These are phyloP conservation scores for Maudiozyma turicensis DNA, from an alignment of 805 yeast species.

Conservation along the genomic window DNA sequence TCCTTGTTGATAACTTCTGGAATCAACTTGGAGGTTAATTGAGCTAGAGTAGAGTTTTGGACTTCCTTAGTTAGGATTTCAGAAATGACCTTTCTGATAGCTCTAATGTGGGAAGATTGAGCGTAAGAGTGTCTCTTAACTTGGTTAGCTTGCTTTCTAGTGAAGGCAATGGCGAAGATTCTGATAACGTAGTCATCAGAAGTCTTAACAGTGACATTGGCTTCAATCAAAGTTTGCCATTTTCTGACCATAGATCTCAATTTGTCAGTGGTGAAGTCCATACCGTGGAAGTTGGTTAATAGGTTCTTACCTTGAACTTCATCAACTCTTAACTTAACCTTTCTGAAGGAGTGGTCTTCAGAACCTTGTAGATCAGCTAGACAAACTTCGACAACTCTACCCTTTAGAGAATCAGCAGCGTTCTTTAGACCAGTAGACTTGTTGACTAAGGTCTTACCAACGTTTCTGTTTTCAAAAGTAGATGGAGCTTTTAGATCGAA, in stretches of 20 bases:
- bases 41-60: constrained; percentile 87
- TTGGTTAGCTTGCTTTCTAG: constrained; percentile 95
- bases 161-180: constrained; percentile 95
- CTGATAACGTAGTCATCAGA: constrained; percentile 95
- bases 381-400: constrained; percentile 91
- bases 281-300: constrained; percentile 98
- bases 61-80: constrained; percentile 97
- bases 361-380: constrained; percentile 97
- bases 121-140: constrained; percentile 96
- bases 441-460: constrained; percentile 97
- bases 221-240: constrained; percentile 98
- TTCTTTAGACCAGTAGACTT: constrained; percentile 95
- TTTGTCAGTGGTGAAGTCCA: constrained; percentile 96
- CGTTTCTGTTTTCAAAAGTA: constrained; percentile 95
- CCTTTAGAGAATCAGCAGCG: constrained; percentile 96
- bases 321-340: constrained; percentile 93
- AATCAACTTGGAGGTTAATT: constrained; percentile 91
- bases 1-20: constrained; percentile 98
- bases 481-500: constrained; percentile 97
- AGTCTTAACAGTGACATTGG: constrained; percentile 95
- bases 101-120: constrained; percentile 93
- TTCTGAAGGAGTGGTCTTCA: constrained; percentile 98
- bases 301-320: constrained; percentile 98
- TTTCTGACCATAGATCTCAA: constrained; percentile 95
- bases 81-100: constrained; percentile 91